Evolutionary conservation across 2,329 filamentous ascomycete species (phyloP), one percentile per base, ranked within the genome.

Genomic region (Immersiporthe knoxdaviesiana): DNA sequence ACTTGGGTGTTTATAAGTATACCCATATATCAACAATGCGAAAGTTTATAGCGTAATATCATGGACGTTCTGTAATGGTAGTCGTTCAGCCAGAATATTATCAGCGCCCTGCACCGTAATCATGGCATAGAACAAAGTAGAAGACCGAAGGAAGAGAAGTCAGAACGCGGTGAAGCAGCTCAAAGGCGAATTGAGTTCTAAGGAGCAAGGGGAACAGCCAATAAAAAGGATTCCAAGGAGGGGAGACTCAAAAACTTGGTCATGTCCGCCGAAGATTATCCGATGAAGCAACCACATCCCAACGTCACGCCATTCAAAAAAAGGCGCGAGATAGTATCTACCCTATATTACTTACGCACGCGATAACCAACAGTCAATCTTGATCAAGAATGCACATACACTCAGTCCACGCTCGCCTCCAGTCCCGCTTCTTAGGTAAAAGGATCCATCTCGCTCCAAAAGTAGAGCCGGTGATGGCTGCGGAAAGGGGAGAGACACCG

Each of bases 301-400:
- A 54, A 56, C 63, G 63, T 65, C 63, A 65, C 63, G 63, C 63
- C 63, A 65, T 65, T 18, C 12, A 30, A 30, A 56, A 14, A 27
- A 16, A 35, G 35, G 44, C 44, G n/a, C 21, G 5, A 11, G 44
- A 47, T 21, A n/a, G n/a, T n/a, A n/a, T n/a, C 8, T 2, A 47
- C 44, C 1, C 5, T 47, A 47, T 8, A 7, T 21, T 47, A 41
- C 16, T 5, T 16, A 41, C 12, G 24, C 24, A 30, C 2, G 8
- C 24, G 27, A 56, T 56, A 30, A 30, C 18, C 44, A 47, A 32
- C 4, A 56, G 52, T 8, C 27, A 27, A 32, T 56, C 52, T 56
- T 27, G 52, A 56, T 18, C 24, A 30, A 3, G 52, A 18, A n/a
- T n/a, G 47, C 27, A 6, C 18, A 47, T 6, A 47, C 21, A 47